Evolutionary conservation across 2,329 filamentous ascomycete genomes (phyloP).

Genomic region (Chalaropsis thielavioides): DNA sequence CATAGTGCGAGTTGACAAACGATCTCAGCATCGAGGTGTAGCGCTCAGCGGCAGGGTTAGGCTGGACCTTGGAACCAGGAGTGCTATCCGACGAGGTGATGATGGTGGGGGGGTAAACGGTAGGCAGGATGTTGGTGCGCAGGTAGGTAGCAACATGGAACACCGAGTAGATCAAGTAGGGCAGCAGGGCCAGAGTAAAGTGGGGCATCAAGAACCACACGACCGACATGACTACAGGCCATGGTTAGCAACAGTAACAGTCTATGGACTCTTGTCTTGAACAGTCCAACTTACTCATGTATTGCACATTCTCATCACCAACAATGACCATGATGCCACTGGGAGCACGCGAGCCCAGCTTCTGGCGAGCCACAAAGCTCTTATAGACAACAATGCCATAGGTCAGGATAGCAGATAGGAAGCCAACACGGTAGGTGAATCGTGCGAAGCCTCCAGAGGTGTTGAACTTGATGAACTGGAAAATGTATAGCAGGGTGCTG

Average conservation of each 20-base stretch:
- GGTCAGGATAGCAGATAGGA: constrained; percentile 75
- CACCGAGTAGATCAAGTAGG: constrained; percentile 91
- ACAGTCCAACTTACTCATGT: constrained; percentile 54
- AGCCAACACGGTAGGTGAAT: constrained; percentile 80
- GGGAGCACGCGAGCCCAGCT: constrained; percentile 51
- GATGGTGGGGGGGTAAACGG: constrained; percentile 53
- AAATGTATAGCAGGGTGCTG: constrained; percentile 63
- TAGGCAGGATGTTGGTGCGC: constrained; percentile 83
- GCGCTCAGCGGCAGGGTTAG: constrained; percentile 23
- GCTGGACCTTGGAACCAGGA: constrained; percentile 39
- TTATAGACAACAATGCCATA: constrained; percentile 99
- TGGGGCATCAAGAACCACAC: constrained; percentile 90
- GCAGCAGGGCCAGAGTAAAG: constrained; percentile 77
- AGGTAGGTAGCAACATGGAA: constrained; percentile 98
- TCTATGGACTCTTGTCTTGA: not conserved
- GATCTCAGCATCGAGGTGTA: constrained; percentile 60
- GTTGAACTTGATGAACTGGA: constrained; percentile 85
- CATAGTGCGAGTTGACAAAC: constrained; percentile 98
- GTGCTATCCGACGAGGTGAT: constrained; percentile 39
- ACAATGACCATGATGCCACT: constrained; percentile 50
- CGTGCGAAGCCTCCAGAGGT: constrained; percentile 62
- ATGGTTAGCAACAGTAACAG: not conserved
- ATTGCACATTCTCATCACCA: constrained; percentile 93
- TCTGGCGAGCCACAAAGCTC: constrained; percentile 73
- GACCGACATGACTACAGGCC: constrained; percentile 37